Base-by-base conservation (phyloP, 2,329 filamentous ascomycete species). In the Colletotrichum karsti region DNA sequence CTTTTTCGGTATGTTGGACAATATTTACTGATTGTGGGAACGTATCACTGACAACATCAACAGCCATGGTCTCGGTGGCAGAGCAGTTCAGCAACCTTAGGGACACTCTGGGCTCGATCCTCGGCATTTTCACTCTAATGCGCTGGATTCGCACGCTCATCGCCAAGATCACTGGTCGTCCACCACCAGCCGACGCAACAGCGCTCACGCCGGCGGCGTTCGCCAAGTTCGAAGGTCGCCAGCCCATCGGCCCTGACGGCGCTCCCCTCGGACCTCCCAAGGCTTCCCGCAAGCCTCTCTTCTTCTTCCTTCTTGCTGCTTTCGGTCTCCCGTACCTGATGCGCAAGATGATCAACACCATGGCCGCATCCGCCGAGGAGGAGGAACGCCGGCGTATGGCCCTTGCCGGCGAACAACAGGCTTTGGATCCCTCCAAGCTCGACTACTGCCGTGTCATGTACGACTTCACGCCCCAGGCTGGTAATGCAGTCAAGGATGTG, bases 311-410 rank as follows among this genome's bases (percentile, higher is more conserved):
- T 69, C 85, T 97, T 46, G 95, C 96, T 18, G 95, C 97, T 5
- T 97, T 99, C 75, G 97, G 96, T 59, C 87, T 99, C 13, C 96
- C 96, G 6, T 99, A 97, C 78, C 86, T 99, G 54, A 98, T 99
- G 95, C 92, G 93, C 81, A 99, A 98, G 83, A 89, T 97, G 73
- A 98, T 99, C 78, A 91, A 90, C 76, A 87, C 93, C 1, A 86
- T 99, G 41, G 94, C 95, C 15, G 89, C 92, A 37, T 92, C 91
- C 5, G 93, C 96, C 75, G 94, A 98, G 80, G 93, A 95, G 75
- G 93, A 97, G 75, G 90, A 94, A 78, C 87, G 88, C 65, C 84
- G 83, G 57, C 86, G 88, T 46, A 82, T 90, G 72, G 84, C 72
- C 6, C 50, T 73, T 15, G 64, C 82, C 18, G 61, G 59, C 55